Base-by-base conservation (phyloP, 768 basidiomycete species). In the Galerina marginata region DNA sequence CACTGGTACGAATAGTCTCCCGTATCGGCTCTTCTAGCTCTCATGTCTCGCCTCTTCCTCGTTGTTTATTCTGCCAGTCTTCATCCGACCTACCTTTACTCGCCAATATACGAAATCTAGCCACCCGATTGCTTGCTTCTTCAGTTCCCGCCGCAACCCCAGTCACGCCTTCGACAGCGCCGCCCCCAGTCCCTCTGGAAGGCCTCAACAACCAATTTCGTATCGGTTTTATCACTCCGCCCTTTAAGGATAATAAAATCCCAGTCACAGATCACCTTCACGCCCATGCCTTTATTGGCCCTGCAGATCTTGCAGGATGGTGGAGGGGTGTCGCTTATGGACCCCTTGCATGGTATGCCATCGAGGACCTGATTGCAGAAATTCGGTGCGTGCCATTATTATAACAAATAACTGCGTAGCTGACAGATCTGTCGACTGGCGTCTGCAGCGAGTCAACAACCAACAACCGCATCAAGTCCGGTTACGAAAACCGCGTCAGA, bases 391-490 rank as follows among this genome's bases (percentile, higher is more conserved):
- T 29, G 50, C 49, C 49, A 36, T 47, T 15, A 26, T 57, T 62
- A 29, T 46, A 53, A 23, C 36, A 45, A 39, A 36, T 14, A 47
- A 9, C n/a, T n/a, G 16, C 25, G 38, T 49, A 53, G 9, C 33
- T 42, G 55, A 62, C 58, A 42, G 38, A 56, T 14, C 37, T 56
- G 40, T 49, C n/a, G 49, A 60, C 52, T 62, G n/a, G 74, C n/a
- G 50, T 61, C 52, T 62, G n/a, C 74, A 93, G 92, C 49, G 92
- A 94, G 74, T 83, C 86, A 16, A 86, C 88, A 2, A 87, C 90
- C 12, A 95, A 93, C 69, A 93, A 95, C 74, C 87, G 92, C 43
- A 77, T 95, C 70, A 92, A 92, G 70, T 92, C 91, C 6, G 91
- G 90, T 20, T 84, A 90, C 64, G 75, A 80, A 54, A 82, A 84